Base-by-base conservation (phyloP, 2,329 filamentous ascomycete genomes). In the Ophiocordyceps camponoti-floridani region DNA sequence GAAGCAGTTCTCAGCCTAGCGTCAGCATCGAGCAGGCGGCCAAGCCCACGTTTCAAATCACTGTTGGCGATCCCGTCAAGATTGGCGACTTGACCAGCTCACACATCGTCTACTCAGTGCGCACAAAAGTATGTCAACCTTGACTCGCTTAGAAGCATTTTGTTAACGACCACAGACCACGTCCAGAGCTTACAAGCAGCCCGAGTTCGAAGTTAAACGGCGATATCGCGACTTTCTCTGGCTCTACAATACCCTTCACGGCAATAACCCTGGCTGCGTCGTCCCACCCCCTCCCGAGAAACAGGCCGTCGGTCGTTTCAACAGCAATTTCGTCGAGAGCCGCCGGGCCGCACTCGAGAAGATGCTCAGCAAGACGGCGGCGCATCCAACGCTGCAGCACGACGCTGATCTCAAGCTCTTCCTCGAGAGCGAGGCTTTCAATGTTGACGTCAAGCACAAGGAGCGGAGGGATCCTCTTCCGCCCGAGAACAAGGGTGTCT, bases 271-370 rank as follows among this genome's bases (percentile, higher is more conserved):
- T 0, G 91, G 91, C 46, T 80, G 95, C 35, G 87, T 98, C 28
- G 85, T 98, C 12, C 91, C 91, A 0, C 89, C 91, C 8, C 91
- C 91, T 0, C 91, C 91, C 1, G 91, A 98, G 66, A 98, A 98
- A 68, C 91, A 98, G 65, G 88, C 89, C 8, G 84, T 98, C 46
- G 89, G 89, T 48, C 79, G 91, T 37, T 98, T 98, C 58, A 89
- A 98, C 62, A 84, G 77, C 52, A 93, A 95, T 61, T 98, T 98
- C 62, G 87, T 98, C 49, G 91, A 98, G 63, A 86, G 84, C 40
- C 74, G 91, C 54, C 77, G 91, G 53, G 84, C 87, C 49, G 91
- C 91, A 13, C 67, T 98, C 47, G 91, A 98, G 64, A 85, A 91
- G 59, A 98, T 98, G 91, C 69, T 95, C 45, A 96, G 95, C 73